Base-by-base conservation (phyloP, 495 filamentous ascomycete species). In the Aspergillus homomorphus region DNA sequence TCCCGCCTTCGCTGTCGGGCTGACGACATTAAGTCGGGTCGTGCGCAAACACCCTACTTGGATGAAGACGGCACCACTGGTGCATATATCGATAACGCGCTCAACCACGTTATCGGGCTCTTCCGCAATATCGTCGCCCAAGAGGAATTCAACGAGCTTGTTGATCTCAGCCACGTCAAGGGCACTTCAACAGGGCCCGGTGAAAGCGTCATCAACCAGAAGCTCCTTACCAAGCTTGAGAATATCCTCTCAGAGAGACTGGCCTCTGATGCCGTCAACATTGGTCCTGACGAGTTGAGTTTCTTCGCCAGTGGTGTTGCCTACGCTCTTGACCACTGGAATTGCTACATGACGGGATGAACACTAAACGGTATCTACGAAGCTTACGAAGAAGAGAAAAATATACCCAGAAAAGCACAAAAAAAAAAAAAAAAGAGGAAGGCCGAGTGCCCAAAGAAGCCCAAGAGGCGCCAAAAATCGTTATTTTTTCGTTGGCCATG, bases 231-330 rank as follows among this genome's bases (percentile, higher is more conserved):
- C 41, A 72, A 69, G 49, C 73, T 77, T 10, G 75, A 79, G 52
- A 56, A 59, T 7, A 58, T 78, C 21, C 66, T 79, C 20, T 62
- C 61, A 2, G 67, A 76, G 50, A 64, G 75, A 45, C 53, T 79
- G 48, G 63, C 69, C 26, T 63, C 61, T 33, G 74, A 67, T 14
- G 58, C 56, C 6, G 67, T 75, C 33, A 61, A 69, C 8, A 65
- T 79, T 7, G 64, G 65, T 12, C 62, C 69, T 14, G 73, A 79
- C 48, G 77, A 79, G 54, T 51, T 78, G 50, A 71, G 74, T 54
- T 77, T 79, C 51, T 74, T 79, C 51, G 75, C 77, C 10, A 73
- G 73, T 15, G 73, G 75, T 12, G 59, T 79, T 41, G 68, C 62
- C 10, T 73, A 73, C 45, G 75, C 73, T 0, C 66, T 79, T 21